Percentiles rank a stretch among this genome's conserved stretches.
These are phyloP conservation scores for Coemansia sp. DNA, from an alignment of 192 early-diverging fungal genomes.

Conservation along the genomic window DNA sequence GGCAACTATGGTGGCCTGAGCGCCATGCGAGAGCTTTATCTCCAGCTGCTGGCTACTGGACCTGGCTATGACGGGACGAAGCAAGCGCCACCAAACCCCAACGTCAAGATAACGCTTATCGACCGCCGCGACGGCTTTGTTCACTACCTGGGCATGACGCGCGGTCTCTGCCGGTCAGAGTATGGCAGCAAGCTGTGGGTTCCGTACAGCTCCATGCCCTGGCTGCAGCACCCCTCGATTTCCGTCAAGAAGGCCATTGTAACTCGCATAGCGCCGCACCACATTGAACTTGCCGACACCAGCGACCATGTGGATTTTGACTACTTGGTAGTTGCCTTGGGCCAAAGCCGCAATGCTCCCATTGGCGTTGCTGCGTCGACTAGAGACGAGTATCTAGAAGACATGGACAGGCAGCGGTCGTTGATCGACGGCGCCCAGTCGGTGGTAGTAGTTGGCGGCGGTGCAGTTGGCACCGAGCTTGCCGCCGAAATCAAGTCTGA, in stretches of 20 bases:
- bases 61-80: slow-evolving; percentile 38
- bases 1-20: slow-evolving; percentile 47
- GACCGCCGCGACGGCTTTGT: slow-evolving; percentile 42
- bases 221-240: slow-evolving; percentile 38
- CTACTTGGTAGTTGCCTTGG: slow-evolving; percentile 45
- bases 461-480: slow-evolving; percentile 73
- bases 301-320: slow-evolving; percentile 28
- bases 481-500: slow-evolving; percentile 61
- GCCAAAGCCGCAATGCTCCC: slow-evolving; percentile 30
- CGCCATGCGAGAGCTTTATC: slow-evolving; percentile 31
- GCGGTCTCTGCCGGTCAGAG: slow-evolving; percentile 24
- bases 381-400: slow-evolving; percentile 25
- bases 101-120: slow-evolving; percentile 37
- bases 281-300: slow-evolving; percentile 29
- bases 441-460: slow-evolving; percentile 69
- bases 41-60: slow-evolving; percentile 34
- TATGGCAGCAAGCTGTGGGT: slow-evolving; percentile 37
- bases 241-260: slow-evolving; percentile 23
- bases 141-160: slow-evolving; percentile 41
- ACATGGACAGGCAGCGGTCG: slow-evolving; percentile 14
- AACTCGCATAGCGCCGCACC: slow-evolving; percentile 17
- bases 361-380: slow-evolving; percentile 31
- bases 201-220: slow-evolving; percentile 30
- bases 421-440: slow-evolving; percentile 51
- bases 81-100: slow-evolving; percentile 34